Percentiles rank a stretch among this genome's conserved stretches.
These are phyloP conservation scores for Sordariomycetes sp. DNA, from an alignment of 2,329 filamentous ascomycete genomes.

Conservation along the genomic window DNA sequence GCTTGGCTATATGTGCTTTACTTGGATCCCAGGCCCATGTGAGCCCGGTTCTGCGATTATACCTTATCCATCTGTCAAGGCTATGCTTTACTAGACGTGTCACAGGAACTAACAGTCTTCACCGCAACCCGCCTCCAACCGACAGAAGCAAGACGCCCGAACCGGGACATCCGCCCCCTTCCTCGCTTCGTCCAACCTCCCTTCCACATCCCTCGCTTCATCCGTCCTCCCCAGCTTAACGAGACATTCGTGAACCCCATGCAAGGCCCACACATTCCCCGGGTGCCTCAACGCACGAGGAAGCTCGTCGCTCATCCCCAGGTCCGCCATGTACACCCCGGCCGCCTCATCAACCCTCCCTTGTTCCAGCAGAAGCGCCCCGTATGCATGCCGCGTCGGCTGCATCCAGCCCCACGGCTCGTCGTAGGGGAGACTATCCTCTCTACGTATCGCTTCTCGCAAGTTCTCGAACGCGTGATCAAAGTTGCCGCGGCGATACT, in stretches of 20 bases:
- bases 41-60: too few species aligned
- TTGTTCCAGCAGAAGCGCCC: constrained; percentile 59
- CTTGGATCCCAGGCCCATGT: too few species aligned
- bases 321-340: constrained; percentile 47
- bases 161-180: constrained; percentile 50
- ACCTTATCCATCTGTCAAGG: too few species aligned
- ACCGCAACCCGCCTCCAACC: neutral
- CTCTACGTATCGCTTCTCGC: constrained; percentile 42
- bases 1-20: too few species aligned
- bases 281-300: constrained; percentile 56
- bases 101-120: neutral
- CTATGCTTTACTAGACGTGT: too few species aligned
- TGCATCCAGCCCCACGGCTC: constrained; percentile 79
- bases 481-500: constrained; percentile 53
- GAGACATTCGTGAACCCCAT: constrained; percentile 64
- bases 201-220: constrained; percentile 23
- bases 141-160: constrained; percentile 44
- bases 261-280: constrained; percentile 66
- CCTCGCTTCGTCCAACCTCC: constrained; percentile 38
- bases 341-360: constrained; percentile 44
- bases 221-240: constrained; percentile 34
- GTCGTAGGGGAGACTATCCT: constrained; percentile 56
- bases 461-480: constrained; percentile 49
- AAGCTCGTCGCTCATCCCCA: constrained; percentile 48
- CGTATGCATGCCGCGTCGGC: constrained; percentile 59